Conservation (phyloP, 2,329 filamentous ascomycete species). For the Monilinia laxa region DNA sequence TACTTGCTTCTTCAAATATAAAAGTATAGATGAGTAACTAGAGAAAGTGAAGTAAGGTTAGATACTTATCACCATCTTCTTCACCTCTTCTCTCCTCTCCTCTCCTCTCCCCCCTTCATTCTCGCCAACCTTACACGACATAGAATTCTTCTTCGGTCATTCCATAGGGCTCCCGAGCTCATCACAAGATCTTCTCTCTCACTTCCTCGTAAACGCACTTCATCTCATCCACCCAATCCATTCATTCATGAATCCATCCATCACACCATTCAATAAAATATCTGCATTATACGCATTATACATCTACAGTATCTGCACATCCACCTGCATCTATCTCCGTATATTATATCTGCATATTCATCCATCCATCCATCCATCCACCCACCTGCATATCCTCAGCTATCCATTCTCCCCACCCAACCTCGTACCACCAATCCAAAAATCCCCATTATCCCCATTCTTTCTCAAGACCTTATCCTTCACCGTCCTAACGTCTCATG, state of each 20-base stretch:
- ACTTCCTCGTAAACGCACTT: background rate
- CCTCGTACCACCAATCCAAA: conserved; percentile 2
- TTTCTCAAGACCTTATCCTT: background rate
- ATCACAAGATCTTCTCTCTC: background rate
- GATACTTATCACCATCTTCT: too few relatives aligned
- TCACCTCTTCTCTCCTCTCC: too few relatives aligned
- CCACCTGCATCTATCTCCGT: background rate
- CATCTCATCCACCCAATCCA: background rate
- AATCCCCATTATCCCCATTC: too few relatives aligned
- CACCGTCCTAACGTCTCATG: conserved; percentile 14
- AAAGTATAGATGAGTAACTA: too few relatives aligned
- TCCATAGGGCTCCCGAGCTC: conserved; percentile 7
- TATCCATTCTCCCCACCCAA: background rate
- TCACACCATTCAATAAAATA: background rate
- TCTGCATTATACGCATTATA: background rate
- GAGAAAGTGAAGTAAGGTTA: too few relatives aligned
- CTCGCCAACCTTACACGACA: conserved; percentile 10
- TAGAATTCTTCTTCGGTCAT: conserved; percentile 9
- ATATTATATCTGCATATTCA: too few relatives aligned
- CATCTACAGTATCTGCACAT: background rate
- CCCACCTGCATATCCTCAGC: too few relatives aligned
- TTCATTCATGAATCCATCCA: conserved; percentile 3
- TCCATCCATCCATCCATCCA: too few relatives aligned
- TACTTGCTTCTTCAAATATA: too few relatives aligned
- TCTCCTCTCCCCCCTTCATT: background rate